Conservation (phyloP, 805 yeast genomes). For the Teunomyces tritomae region DNA sequence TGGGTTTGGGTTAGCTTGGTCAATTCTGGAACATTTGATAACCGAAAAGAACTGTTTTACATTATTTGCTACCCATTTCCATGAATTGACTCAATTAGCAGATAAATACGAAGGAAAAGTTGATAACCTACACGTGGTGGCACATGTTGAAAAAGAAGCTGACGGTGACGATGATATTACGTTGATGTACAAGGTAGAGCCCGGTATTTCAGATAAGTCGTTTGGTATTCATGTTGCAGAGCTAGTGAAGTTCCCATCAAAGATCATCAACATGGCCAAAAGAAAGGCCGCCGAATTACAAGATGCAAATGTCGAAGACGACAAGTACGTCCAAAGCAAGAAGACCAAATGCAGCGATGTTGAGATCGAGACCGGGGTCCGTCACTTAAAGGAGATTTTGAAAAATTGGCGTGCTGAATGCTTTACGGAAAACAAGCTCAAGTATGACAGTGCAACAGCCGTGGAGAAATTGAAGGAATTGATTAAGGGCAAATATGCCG, state of each 20-base stretch:
- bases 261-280: conserved; percentile 92
- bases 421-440: conserved; percentile 21
- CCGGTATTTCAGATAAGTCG: conserved; percentile 93
- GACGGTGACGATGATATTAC: conserved; percentile 66
- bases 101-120: conserved; percentile 58
- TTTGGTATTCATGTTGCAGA: conserved; percentile 98
- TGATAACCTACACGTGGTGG: conserved; percentile 86
- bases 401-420: conserved; percentile 53
- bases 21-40: conserved; percentile 85
- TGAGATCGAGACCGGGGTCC: conserved; percentile 57
- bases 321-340: conserved; percentile 45
- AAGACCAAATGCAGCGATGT: conserved; percentile 49
- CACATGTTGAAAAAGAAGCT: conserved; percentile 65
- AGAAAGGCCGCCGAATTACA: conserved; percentile 88
- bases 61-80: conserved; percentile 95
- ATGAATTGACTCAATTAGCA: conserved; percentile 83
- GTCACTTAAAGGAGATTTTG: conserved; percentile 44
- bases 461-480: conserved; percentile 36
- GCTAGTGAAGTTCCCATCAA: conserved; percentile 86
- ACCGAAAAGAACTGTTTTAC: conserved; percentile 71
- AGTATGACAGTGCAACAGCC: conserved; percentile 36
- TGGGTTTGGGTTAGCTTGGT: conserved; percentile 98
- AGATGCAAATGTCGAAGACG: conserved; percentile 44
- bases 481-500: conserved; percentile 21
- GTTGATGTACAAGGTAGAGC: conserved; percentile 86